Evolutionary conservation across 352 stramenopile genomes (phyloP), one percentile per base, ranked within the genome.

Genomic region (Phytophthora multivora): DNA sequence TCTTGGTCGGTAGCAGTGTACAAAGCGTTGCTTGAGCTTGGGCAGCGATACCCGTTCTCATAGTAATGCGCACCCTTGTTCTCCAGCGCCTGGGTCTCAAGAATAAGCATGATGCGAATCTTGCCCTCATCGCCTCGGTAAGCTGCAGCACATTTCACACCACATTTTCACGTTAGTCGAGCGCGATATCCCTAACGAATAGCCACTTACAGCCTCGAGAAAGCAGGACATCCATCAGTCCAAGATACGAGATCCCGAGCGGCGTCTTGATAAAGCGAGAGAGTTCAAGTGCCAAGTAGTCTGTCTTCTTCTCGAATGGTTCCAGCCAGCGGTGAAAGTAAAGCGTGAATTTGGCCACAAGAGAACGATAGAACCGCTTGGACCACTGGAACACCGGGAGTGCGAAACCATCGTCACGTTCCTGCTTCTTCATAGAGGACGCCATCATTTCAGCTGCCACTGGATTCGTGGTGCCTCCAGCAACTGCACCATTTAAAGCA

Each of bases 251-350:
- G 19, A 93, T 90, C 2, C 82, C 86, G 25, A 92, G 75, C 7
- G 86, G 83, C 0, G 77, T 91, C 40, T 79, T 83, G 43, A 91
- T 88, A 60, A 89, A 88, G 2, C 82, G 80, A 21, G 77, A 88
- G 15, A 95, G 73, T 43, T 91, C 77, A 5, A 75, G 74, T n/a
- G 80, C 69, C 31, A 90, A 64, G 19, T 87, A 80, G 25, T 86
- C 73, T 8, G 83, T 69, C 31, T 83, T 83, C 12, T 75, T 82
- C 56, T 93, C 83, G 30, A 91, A 80, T 12, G 81, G 71, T 12
- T 87, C 76, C 9, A 95, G 73, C 86, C 86, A 95, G 4, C 69
- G 71, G 50, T 92, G 77, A 51, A 93, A 93, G 63, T 93, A 95
- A 7, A 95, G 68, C 59, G 86, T 83, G 60, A 88, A 93, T 62